Conservation (phyloP, 805 yeast species). For the Yarrowia porcina region DNA sequence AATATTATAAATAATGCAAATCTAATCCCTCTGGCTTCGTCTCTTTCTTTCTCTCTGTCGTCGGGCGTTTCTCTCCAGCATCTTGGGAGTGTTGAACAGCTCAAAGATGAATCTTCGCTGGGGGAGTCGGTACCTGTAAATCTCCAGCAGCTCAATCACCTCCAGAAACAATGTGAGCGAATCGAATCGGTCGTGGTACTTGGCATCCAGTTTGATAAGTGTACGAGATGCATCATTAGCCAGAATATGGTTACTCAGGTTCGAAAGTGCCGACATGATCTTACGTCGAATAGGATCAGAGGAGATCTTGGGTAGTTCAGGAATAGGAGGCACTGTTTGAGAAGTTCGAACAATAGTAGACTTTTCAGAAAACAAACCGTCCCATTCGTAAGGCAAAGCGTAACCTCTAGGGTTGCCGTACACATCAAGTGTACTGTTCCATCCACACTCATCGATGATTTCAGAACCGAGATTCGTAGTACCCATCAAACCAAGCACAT, state of each 20-base stretch:
- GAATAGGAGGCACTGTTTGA: conserved; percentile 6
- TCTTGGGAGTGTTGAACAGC: conserved; percentile 52
- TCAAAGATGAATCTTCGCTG: conserved; percentile 65
- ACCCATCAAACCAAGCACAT: conserved; percentile 69
- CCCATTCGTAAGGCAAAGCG: conserved; percentile 41
- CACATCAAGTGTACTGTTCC: conserved; percentile 55
- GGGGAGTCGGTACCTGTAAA: conserved; percentile 58
- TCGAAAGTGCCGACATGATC: conserved; percentile 43
- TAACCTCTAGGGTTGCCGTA: conserved; percentile 44
- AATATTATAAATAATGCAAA: conserved; percentile 24
- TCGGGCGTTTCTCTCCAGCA: conserved; percentile 50
- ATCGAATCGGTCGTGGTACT: conserved; percentile 52
- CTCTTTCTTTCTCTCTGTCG: conserved; percentile 30
- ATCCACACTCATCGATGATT: conserved; percentile 73
- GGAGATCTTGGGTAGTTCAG: conserved; percentile 7
- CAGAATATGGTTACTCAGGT: conserved; percentile 54
- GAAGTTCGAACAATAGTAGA: not conserved
- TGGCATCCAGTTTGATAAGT: conserved; percentile 52
- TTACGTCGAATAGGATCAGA: conserved; percentile 30
- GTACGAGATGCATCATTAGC: conserved; percentile 56
- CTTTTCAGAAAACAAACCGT: conserved; percentile 23
- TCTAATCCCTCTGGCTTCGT: conserved; percentile 6
- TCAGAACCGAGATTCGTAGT: conserved; percentile 77
- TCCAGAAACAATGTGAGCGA: conserved; percentile 53
- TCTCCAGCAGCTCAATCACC: conserved; percentile 51